Conservation (phyloP, 1,284 basidiomycete species). For the Cryptococcus neoformans region DNA sequence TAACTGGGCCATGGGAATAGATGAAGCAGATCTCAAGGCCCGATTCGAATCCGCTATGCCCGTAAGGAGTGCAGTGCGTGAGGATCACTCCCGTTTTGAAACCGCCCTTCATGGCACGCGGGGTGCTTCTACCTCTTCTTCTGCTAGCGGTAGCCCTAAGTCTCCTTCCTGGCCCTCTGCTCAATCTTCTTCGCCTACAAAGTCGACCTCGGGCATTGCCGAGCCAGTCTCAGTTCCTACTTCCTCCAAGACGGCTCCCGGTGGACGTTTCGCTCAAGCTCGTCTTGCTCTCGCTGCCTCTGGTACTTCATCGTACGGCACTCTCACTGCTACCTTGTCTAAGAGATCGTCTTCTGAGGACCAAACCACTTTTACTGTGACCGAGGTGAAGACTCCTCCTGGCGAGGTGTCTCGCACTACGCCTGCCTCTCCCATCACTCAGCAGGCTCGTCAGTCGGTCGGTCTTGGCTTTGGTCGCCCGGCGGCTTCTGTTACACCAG, state of each 20-base stretch:
- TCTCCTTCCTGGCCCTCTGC: conserved; percentile 12
- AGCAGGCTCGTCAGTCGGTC: not conserved
- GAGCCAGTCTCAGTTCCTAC: not conserved
- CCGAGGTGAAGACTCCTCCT: not conserved
- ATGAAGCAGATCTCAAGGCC: conserved; percentile 25
- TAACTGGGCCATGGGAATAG: conserved; percentile 9
- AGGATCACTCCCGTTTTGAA: conserved; percentile 8
- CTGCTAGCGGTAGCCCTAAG: conserved; percentile 6
- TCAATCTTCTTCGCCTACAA: conserved; percentile 13
- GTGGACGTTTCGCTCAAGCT: conserved; percentile 35
- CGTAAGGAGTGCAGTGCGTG: not conserved
- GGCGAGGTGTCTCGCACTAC: not conserved
- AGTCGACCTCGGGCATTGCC: conserved; percentile 2
- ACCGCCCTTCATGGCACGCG: not conserved
- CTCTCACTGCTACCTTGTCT: conserved; percentile 7
- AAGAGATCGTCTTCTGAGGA: conserved; percentile 3
- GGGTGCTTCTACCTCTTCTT: not conserved
- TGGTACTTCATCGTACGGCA: conserved; percentile 13
- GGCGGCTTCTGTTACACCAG: not conserved
- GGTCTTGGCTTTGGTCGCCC: not conserved
- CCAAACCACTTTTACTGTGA: not conserved
- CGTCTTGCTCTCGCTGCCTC: conserved; percentile 21
- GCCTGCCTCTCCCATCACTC: not conserved
- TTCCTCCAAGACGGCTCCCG: conserved; percentile 5
- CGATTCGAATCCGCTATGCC: conserved; percentile 27